Base-by-base conservation (phyloP, 2,329 filamentous ascomycete genomes). In the Ophiostoma tasmaniense region DNA sequence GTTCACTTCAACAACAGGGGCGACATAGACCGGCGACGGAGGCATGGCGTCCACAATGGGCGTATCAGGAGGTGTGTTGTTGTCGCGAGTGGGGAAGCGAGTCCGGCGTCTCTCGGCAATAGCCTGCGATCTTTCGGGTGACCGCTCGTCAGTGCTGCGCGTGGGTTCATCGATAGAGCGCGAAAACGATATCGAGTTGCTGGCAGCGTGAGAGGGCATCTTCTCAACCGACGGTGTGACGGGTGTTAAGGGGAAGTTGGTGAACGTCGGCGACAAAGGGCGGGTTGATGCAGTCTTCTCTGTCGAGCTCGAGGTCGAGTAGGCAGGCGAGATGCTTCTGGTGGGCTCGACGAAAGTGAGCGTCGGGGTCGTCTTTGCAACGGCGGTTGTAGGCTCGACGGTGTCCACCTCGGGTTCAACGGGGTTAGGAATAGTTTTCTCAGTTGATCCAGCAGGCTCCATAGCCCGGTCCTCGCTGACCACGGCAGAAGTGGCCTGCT, bases 11-110 rank as follows among this genome's bases (percentile, higher is more conserved):
- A 3, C 17, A 14, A 33, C 25, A 28, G 55, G 55, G 30, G 55
- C 55, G 25, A 61, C 55, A 6, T 30, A 28, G 25, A 33, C 25
- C 7, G 59, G 59, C 30, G 59, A 64, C 50, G n/a, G 45, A 2
- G 22, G 30, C 37, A 39, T 42, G 59, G 17, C 13, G 17, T 64
- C 25, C 22, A 39, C 28, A 5, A 42, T 67, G 3, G 68, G 66
- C 1, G 68, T 67, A 8, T 59, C 68, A 1, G 68, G 68, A 22
- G 68, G 66, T 0, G 68, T 69, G 33, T 69, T 50, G 5, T 64
- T 17, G 30, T 28, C 55, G 25, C 7, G 28, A 11, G 33, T 66
- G 30, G 25, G 39, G 39, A 5, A 50, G 35, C 30, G 61, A 10
- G 59, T 64, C 28, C 33, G 59, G 17, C 59, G 59, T 64, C 59